Evolutionary conservation across 2,329 filamentous ascomycete genomes (phyloP).

Genomic region (Monosporascus sp.): DNA sequence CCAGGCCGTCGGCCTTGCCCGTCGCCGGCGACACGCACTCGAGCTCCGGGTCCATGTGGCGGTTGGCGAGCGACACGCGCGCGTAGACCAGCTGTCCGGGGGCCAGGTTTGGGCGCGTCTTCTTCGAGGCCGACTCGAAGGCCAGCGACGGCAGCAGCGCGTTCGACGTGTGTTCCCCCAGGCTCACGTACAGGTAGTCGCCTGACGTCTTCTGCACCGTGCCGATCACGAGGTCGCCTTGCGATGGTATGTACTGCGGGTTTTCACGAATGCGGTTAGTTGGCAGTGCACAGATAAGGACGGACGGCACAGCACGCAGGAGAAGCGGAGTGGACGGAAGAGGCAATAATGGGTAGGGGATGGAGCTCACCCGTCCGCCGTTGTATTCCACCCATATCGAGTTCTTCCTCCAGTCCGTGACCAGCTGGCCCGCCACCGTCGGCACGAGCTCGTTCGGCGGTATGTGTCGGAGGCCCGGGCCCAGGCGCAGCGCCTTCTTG

Average conservation of each 20-base stretch:
- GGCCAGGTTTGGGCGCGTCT: slow-evolving; percentile 75
- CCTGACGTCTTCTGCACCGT: slow-evolving; percentile 70
- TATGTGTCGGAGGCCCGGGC: slow-evolving; percentile 77
- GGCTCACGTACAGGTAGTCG: slow-evolving; percentile 74
- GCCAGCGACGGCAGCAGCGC: slow-evolving; percentile 78
- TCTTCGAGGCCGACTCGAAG: slow-evolving; percentile 91
- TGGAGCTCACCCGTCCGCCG: slow-evolving; percentile 56
- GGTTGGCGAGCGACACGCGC: slow-evolving; percentile 70
- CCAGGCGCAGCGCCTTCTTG: slow-evolving; percentile 70
- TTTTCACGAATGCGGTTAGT: slow-evolving; percentile 20
- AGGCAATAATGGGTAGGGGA: neutral
- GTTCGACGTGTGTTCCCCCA: slow-evolving; percentile 59
- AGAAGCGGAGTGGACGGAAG: no score
- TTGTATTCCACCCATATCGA: slow-evolving; percentile 72
- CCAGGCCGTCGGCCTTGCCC: slow-evolving; percentile 83
- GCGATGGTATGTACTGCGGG: slow-evolving; percentile 68
- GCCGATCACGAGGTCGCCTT: slow-evolving; percentile 85
- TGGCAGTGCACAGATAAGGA: slow-evolving; percentile 2
- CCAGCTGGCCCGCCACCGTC: slow-evolving; percentile 62
- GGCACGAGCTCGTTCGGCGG: slow-evolving; percentile 69
- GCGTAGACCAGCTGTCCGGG: slow-evolving; percentile 82
- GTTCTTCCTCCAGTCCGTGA: slow-evolving; percentile 67
- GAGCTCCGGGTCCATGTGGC: slow-evolving; percentile 82
- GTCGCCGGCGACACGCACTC: slow-evolving; percentile 84
- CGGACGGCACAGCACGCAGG: no score